phyloP scores from a whole-genome alignment of 768 basidiomycete genomes.

The Cystobasidium tubakii region DNA sequence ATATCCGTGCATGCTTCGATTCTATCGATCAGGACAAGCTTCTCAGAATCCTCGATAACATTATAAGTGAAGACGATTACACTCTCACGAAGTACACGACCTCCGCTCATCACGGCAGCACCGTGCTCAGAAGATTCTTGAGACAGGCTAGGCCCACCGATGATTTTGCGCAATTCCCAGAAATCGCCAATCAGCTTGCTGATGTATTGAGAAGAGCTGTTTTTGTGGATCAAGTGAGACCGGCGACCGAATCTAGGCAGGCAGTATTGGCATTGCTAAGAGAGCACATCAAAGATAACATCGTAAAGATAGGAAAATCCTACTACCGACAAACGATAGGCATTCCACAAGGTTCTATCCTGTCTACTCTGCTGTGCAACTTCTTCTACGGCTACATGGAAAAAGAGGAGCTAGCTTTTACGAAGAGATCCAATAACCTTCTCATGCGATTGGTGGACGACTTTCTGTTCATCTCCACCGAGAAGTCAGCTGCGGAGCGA shows the following conservation, averaged over 20 bases:
- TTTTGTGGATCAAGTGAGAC: conserved; percentile 70
- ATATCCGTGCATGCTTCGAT: conserved; percentile 94
- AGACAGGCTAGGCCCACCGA: conserved; percentile 49
- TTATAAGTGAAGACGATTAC: conserved; percentile 52
- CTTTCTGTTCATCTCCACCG: conserved; percentile 79
- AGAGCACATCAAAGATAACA: conserved; percentile 85
- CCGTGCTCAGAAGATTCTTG: not conserved
- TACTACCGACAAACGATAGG: conserved; percentile 86
- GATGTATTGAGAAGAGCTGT: conserved; percentile 64
- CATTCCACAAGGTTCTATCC: conserved; percentile 93
- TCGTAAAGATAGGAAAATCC: conserved; percentile 81
- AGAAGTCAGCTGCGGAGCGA: conserved; percentile 56
- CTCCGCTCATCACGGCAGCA: not conserved
- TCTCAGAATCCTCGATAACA: conserved; percentile 63
- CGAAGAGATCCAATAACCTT: conserved; percentile 60
- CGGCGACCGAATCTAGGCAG: conserved; percentile 56
- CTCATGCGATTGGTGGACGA: conserved; percentile 88
- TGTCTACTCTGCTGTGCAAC: conserved; percentile 87
- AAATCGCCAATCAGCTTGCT: conserved; percentile 65
- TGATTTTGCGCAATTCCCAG: conserved; percentile 68
- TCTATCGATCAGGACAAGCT: conserved; percentile 85
- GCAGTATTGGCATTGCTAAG: conserved; percentile 68
- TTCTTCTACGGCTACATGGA: conserved; percentile 94
- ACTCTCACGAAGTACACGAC: not conserved
- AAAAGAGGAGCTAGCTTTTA: conserved; percentile 55